Evolutionary conservation across 2,329 filamentous ascomycete genomes (phyloP).

Genomic region (Cladophialophora carrionii): DNA sequence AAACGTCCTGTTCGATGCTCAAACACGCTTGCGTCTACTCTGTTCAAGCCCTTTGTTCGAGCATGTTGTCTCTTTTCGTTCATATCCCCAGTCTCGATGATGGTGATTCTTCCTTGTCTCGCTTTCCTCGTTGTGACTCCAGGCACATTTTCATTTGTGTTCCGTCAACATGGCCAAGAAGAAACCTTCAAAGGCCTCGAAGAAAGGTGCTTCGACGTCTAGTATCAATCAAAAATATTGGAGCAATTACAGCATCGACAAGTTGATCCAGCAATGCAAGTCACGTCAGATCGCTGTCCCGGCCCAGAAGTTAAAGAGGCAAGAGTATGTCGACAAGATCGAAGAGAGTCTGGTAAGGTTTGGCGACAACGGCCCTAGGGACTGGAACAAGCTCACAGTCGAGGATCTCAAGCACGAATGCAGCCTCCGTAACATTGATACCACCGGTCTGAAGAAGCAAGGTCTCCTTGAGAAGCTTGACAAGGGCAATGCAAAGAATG

Average conservation of each 20-base stretch:
- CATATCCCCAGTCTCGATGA: background rate
- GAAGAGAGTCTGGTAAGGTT: background rate
- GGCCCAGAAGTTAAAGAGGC: background rate
- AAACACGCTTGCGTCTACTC: constrained; percentile 1
- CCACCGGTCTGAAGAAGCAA: background rate
- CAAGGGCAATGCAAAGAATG: background rate
- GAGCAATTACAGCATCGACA: constrained; percentile 2
- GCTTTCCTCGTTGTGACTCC: background rate
- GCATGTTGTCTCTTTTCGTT: constrained; percentile 5
- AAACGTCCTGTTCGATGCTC: constrained; percentile 9
- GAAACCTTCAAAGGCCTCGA: constrained; percentile 3
- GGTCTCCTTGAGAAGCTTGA: background rate
- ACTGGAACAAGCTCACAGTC: constrained; percentile 2
- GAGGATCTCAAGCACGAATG: constrained; percentile 9
- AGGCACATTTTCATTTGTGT: background rate
- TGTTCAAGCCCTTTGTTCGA: constrained; percentile 15
- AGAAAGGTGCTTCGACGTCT: background rate
- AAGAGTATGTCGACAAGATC: constrained; percentile 8
- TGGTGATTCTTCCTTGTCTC: constrained; percentile 8
- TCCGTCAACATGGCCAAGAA: constrained; percentile 4
- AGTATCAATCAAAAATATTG: background rate
- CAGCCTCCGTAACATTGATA: background rate
- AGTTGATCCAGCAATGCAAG: background rate
- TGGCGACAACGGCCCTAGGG: background rate
- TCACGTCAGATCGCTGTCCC: constrained; percentile 1